Evolutionary conservation across 176 grass and related monocot species (phyloP), one percentile per base, ranked within the genome.

Genomic region (Oryza glumipatula): DNA sequence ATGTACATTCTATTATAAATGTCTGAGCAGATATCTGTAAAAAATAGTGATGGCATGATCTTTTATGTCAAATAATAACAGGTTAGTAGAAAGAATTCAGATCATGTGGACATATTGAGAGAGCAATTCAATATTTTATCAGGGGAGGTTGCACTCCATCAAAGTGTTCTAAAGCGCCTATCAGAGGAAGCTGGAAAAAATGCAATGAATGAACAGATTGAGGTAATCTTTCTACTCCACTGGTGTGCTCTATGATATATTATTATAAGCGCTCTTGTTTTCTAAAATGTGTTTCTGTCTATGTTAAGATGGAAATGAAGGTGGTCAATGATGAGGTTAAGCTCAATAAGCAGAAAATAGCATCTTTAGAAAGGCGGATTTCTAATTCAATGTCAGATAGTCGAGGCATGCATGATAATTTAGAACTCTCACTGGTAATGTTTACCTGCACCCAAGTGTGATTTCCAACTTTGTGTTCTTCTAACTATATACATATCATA

Each of bases 71-170:
- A 76, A 35, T 76, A 45, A 33, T 83, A 22, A 47, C 81, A 96
- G 94, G 85, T 68, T 14, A 91, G 77, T 30, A 83, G 41, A 75
- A 93, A 91, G 88, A 88, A 76, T 11, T 88, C 79, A 80, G 89
- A 92, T 70, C 87, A 94, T 67, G 76, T 90, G 67, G 87, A 97
- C 88, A 73, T 92, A 65, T 78, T 94, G 49, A 84, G 86, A 82
- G 91, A 97, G 49, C 91, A 97, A 63, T 74, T 94, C 54, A 94
- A 97, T 83, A 97, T 97, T 89, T 51, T 97, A 16, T 94, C 91
- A 54, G 91, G 91, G 45, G 94, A 97, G 73, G 89, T 97, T 22
- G 91, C 91, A 63, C 85, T 97, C 61, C 82, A 92, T 77, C 88
- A 68, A 67, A 97, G 87, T 84, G 85, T 94, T 90, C 39, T 94